Evolutionary conservation across 2,329 filamentous ascomycete species (phyloP), one percentile per base, ranked within the genome.

Genomic region (Exophiala bonariae): DNA sequence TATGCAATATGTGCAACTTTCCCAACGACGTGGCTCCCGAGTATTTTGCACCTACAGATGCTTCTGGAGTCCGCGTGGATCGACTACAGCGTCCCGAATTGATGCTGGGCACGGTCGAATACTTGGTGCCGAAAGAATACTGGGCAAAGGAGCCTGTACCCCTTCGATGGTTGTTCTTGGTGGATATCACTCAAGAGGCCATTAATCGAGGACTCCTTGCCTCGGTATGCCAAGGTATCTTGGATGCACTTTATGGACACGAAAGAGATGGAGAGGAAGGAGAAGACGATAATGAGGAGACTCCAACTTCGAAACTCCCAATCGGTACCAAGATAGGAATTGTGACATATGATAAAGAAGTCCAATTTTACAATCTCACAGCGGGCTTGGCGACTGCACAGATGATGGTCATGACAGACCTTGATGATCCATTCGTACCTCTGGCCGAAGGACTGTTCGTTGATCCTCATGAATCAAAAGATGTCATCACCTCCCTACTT

Each of bases 371-470:
- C 75, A 97, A 97, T 63, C 83, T 96, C 60, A 89, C 85, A 62
- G 83, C 89, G 30, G 79, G 79, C 32, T 75, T 96, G 33, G 86
- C 93, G 45, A 84, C 90, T 69, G 89, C 93, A 8, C 93, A 99
- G 64, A 96, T 99, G 89, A 82, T 99, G 76, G 91, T 99, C 41
- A 96, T 99, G 89, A 88, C 93, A 3, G 93, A 99, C 64, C 80
- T 99, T 39, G 91, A 97, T 61, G 93, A 99, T 58, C 93, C 93
- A 0, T 99, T 99, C 65, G 83, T 97, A 13, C 91, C 93, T 2
- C 76, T 99, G 14, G 89, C 87, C 54, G 87, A 95, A 48, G 91
- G 92, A 13, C 77, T 99, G 8, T 97, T 97, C 66, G 92, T 97
- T 13, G 92, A 99, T 66, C 90, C 93, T 2, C 85, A 90, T 59